A percentile compares a stretch with the other conserved stretches of the same genome.
These are phyloP conservation scores for Alternaria arborescens DNA, from an alignment of 2,329 filamentous ascomycete species.

Conservation along the genomic window DNA sequence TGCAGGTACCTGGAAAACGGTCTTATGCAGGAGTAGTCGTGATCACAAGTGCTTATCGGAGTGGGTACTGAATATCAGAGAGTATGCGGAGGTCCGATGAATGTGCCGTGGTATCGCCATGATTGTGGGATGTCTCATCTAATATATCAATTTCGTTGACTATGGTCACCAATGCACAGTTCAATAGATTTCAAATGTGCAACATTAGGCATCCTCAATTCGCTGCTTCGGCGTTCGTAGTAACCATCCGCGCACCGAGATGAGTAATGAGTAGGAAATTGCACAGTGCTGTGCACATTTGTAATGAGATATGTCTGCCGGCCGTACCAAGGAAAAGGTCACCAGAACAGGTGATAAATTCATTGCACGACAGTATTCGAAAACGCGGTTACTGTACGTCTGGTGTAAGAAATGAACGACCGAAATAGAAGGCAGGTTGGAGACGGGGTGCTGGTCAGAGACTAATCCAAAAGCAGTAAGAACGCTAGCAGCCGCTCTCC, in stretches of 20 bases:
- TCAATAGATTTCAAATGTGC: constrained; percentile 2
- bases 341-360: background rate
- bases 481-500: background rate
- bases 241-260: constrained; percentile 9
- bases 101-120: background rate
- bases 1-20: background rate
- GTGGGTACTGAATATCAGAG: background rate
- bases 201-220: background rate
- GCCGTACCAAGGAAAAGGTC: background rate
- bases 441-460: background rate
- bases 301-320: background rate
- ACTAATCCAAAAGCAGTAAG: background rate
- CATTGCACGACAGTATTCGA: background rate
- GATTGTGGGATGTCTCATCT: background rate
- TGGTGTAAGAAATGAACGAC: background rate
- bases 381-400: background rate
- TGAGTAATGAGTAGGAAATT: constrained; percentile 25
- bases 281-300: constrained; percentile 12
- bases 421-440: background rate
- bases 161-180: background rate
- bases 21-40: background rate
- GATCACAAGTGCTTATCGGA: background rate
- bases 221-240: constrained; percentile 1
- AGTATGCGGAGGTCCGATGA: background rate
- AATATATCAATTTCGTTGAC: background rate